Conservation (phyloP, 164 flowering plant species). For the Sextonia rubra region DNA sequence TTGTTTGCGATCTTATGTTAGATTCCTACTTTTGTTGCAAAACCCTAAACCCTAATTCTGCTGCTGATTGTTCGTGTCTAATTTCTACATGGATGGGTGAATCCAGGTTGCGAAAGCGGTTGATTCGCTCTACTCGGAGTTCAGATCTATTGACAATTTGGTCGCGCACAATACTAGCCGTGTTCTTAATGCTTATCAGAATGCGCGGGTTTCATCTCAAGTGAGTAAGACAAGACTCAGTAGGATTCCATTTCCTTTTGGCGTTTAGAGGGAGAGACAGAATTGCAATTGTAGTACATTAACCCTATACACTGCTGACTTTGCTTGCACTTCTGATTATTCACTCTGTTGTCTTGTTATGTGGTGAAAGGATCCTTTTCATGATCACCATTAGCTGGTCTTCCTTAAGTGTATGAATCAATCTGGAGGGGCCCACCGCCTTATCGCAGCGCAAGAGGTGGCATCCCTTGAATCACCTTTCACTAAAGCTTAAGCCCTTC, state of each 20-base stretch:
- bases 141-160: slow-evolving; percentile 70
- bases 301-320: too few relatives aligned
- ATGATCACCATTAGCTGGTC: too few relatives aligned
- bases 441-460: too few relatives aligned
- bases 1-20: too few relatives aligned
- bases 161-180: slow-evolving; percentile 68
- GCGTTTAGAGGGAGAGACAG: background rate
- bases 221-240: slow-evolving; percentile 30
- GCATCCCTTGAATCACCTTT: too few relatives aligned
- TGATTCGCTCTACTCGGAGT: slow-evolving; percentile 59
- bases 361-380: too few relatives aligned
- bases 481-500: too few relatives aligned
- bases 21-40: background rate
- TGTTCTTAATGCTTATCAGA: slow-evolving; percentile 78
- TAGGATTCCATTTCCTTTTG: background rate
- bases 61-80: background rate
- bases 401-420: too few relatives aligned
- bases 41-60: slow-evolving; percentile 2
- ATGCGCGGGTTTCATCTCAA: slow-evolving; percentile 78
- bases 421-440: too few relatives aligned
- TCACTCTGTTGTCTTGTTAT: too few relatives aligned
- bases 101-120: slow-evolving; percentile 70
- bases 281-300: too few relatives aligned
- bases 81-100: background rate
- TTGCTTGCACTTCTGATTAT: too few relatives aligned